phyloP scores from a whole-genome alignment of 2,329 filamentous ascomycete genomes.

The Curvularia sp. region DNA sequence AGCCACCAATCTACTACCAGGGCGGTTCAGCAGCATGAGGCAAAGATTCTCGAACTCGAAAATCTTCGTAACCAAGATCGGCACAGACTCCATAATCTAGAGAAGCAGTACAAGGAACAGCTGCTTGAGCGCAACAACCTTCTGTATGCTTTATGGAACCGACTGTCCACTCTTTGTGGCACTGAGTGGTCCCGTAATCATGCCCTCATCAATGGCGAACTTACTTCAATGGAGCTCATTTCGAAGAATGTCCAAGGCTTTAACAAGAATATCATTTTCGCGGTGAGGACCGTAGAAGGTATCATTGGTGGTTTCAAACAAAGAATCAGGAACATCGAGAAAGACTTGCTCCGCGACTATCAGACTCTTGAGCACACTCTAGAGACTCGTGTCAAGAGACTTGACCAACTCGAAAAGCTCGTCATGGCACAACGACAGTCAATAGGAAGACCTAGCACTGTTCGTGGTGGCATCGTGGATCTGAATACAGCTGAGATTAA shows the following conservation, averaged over 20 bases:
- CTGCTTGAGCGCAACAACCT: conserved; percentile 88
- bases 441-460: conserved; percentile 49
- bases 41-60: conserved; percentile 86
- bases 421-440: conserved; percentile 58
- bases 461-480: conserved; percentile 52
- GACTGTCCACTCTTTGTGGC: conserved; percentile 84
- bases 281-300: conserved; percentile 84
- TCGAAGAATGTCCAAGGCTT: conserved; percentile 86
- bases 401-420: conserved; percentile 84
- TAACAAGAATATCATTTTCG: conserved; percentile 84
- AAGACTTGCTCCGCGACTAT: conserved; percentile 90
- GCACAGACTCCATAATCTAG: conserved; percentile 75
- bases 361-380: conserved; percentile 82
- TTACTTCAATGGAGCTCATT: conserved; percentile 86
- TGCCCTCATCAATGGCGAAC: conserved; percentile 83
- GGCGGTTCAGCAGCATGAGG: conserved; percentile 83
- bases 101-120: conserved; percentile 84
- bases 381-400: conserved; percentile 79
- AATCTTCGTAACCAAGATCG: conserved; percentile 78
- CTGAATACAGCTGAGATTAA: conserved; percentile 61
- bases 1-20: conserved; percentile 87
- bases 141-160: conserved; percentile 87
- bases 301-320: conserved; percentile 79
- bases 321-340: conserved; percentile 84
- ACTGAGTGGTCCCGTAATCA: conserved; percentile 92